phyloP scores from a whole-genome alignment of 2,329 filamentous ascomycete species.

The Paecilomyces variotii region DNA sequence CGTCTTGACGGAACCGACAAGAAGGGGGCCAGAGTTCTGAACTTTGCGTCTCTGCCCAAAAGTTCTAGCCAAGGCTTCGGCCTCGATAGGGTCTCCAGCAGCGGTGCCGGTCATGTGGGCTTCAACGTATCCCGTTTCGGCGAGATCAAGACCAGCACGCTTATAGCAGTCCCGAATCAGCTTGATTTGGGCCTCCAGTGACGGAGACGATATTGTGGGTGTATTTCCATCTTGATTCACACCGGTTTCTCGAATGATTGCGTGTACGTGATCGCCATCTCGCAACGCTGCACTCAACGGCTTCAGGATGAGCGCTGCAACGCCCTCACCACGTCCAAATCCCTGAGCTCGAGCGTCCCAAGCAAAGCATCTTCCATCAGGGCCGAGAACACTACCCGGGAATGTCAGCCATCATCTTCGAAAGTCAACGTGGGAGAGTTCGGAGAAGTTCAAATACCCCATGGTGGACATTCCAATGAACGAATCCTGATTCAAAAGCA shows the following conservation, averaged over 20 bases:
- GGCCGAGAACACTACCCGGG: constrained; percentile 1
- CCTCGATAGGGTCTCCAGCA: constrained; percentile 50
- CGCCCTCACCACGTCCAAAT: constrained; percentile 43
- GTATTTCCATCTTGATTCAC: constrained; percentile 37
- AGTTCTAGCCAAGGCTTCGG: neutral
- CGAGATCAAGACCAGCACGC: constrained; percentile 22
- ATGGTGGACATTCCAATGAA: constrained; percentile 1
- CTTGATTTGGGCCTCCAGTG: constrained; percentile 17
- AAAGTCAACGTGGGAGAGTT: neutral
- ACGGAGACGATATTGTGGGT: constrained; percentile 24
- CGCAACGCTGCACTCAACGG: constrained; percentile 37
- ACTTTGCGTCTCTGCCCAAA: neutral
- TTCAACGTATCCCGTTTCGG: constrained; percentile 69
- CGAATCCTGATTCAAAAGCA: constrained; percentile 4
- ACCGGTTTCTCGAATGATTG: constrained; percentile 29
- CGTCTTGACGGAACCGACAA: constrained; percentile 22
- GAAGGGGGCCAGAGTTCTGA: constrained; percentile 8
- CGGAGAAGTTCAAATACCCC: neutral
- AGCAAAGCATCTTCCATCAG: constrained; percentile 35
- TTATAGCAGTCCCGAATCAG: constrained; percentile 18
- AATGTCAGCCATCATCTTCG: neutral
- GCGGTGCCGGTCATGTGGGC: constrained; percentile 78
- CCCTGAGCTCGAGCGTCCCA: constrained; percentile 40
- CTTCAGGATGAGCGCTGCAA: constrained; percentile 40
- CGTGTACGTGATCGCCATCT: constrained; percentile 35